Conservation (phyloP, 2,329 filamentous ascomycete species). For the Claviceps spartinae region DNA sequence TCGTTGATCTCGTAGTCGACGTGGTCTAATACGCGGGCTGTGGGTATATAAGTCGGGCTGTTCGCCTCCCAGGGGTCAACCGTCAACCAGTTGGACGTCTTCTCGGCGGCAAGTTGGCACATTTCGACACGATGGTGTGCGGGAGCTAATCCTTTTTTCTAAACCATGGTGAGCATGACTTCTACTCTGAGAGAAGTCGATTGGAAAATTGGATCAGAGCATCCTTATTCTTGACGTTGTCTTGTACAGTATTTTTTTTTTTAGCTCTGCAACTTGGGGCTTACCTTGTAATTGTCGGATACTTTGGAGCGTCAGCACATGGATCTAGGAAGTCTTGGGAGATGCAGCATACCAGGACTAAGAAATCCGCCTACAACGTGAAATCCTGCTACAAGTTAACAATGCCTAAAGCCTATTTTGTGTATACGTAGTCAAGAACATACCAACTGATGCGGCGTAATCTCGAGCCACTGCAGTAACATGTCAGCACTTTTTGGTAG, state of each 20-base stretch:
- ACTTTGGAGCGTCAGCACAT: not conserved
- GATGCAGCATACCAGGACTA: not conserved
- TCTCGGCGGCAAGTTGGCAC: slow-evolving; percentile 68
- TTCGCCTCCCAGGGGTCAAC: slow-evolving; percentile 79
- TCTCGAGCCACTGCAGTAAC: not conserved
- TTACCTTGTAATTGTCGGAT: not conserved
- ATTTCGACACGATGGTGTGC: slow-evolving; percentile 42
- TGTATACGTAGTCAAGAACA: not conserved
- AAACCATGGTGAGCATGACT: not conserved
- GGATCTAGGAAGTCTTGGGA: not conserved
- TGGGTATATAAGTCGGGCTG: slow-evolving; percentile 73
- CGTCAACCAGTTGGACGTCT: slow-evolving; percentile 63
- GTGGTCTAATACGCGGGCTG: slow-evolving; percentile 79
- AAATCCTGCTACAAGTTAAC: not conserved
- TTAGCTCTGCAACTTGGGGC: not conserved
- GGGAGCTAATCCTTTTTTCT: slow-evolving; percentile 24
- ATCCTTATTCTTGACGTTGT: not conserved
- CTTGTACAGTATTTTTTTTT: not conserved
- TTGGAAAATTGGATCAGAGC: not conserved
- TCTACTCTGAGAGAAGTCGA: not conserved
- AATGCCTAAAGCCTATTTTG: not conserved
- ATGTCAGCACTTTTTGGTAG: not conserved
- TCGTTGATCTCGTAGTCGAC: slow-evolving; percentile 80
- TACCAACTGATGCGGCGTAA: not conserved
- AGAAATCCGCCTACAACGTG: not conserved